Base-by-base conservation (phyloP, 805 yeast genomes). In the Candida dajiaensis region DNA sequence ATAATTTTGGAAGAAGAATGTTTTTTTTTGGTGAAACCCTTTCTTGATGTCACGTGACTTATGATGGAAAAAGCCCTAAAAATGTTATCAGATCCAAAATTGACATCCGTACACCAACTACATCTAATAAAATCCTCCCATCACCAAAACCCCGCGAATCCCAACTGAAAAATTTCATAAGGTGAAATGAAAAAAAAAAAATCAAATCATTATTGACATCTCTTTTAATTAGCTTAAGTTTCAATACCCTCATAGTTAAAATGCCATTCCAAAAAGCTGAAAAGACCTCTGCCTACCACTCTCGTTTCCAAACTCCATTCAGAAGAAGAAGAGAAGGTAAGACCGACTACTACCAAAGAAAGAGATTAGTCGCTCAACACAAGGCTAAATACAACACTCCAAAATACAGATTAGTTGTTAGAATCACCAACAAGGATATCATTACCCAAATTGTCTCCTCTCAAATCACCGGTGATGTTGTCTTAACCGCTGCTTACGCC, bases 301-400 rank as follows among this genome's bases (percentile, higher is more conserved):
- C 97, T 71, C 90, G 99, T 76, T 94, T 83, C 96, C 99, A 94
- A 82, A 94, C 99, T 74, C 97, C 98, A 62, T 94, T 90, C 96
- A 89, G 99, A 78, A 90, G 99, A 84, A 88, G 99, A 86, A 88
- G 95, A 74, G 97, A 94, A 80, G 99, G 99, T 80, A 94, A 94
- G 84, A 94, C 99, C 72, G 99, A 94, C 76, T 94, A 90, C 95
- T 94, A 90, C 84, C 97, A 94, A 76, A 90, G 99, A 85, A 94
- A 94, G 96, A 89, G 98, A 81, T 81, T 94, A 71, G 94, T 94
- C 69, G 81, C 97, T 68, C 99, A 94, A 81, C 97, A 92, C 94
- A 94, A 94, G 90, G 97, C 97, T 73, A 94, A 94, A 83, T 94
- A 94, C 95, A 84, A 82, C 85, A 73, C 97, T 71, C 99, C 99